Conservation (phyloP, 2,329 filamentous ascomycete species). For the Dothideomycetidae sp. region DNA sequence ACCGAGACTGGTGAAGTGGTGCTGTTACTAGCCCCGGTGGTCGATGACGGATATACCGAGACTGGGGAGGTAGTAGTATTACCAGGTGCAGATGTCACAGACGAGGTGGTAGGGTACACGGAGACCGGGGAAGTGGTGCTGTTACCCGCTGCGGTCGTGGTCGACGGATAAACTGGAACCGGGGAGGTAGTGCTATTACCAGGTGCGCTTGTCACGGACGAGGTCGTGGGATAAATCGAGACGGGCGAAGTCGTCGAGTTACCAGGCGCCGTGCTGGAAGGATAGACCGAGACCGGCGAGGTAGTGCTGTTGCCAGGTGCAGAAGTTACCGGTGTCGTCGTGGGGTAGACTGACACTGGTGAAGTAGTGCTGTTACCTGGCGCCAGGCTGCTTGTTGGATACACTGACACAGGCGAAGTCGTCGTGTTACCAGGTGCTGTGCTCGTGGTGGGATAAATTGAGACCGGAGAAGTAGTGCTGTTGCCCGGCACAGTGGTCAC, state of each 20-base stretch:
- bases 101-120: not conserved
- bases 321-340: not conserved
- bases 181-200: not conserved
- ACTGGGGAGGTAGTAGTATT: constrained; percentile 4
- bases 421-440: constrained; percentile 6
- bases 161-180: not conserved
- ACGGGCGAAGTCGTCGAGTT: constrained; percentile 4
- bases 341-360: not conserved
- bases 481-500: constrained; percentile 2
- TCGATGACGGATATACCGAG: not conserved
- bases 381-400: not conserved
- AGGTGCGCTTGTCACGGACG: not conserved
- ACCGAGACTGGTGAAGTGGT: not conserved
- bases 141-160: not conserved
- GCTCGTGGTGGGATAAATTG: constrained; percentile 2
- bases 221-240: not conserved
- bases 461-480: constrained; percentile 1
- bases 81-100: not conserved
- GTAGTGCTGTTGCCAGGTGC: not conserved
- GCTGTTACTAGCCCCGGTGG: not conserved
- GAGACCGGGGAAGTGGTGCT: constrained; percentile 2
- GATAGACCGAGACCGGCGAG: constrained; percentile 2
- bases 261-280: not conserved
- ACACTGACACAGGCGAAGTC: constrained; percentile 7
- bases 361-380: not conserved